Base-by-base conservation (phyloP, 768 basidiomycete genomes). In the Xerocomellus chrysenteron region DNA sequence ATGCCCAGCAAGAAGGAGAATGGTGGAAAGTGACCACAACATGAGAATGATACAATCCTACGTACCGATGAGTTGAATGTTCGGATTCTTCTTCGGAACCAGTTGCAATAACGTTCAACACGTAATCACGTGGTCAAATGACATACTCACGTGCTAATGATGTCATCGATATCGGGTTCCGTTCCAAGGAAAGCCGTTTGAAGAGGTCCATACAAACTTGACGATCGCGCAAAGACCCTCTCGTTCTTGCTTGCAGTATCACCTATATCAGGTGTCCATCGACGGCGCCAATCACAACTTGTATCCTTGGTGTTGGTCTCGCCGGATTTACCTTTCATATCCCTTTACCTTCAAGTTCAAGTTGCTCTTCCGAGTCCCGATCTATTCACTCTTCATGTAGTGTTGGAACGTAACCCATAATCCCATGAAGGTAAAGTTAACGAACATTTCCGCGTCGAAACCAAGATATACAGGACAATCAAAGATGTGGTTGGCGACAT, bases 261-360 rank as follows among this genome's bases (percentile, higher is more conserved):
- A 35, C 0, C 13, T 35, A 35, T 35, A 12, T 33, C 11, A 33
- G 11, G 5, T 28, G 28, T 6, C 28, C 6, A 28, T 28, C 28
- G 6, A 28, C 7, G 5, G 28, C 28, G 12, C 83, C 86, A 19
- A 86, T 92, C 65, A 79, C 78, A 39, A 84, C 85, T 26, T 87
- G 89, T 62, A 83, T 90, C 7, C 75, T 92, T 4, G 90, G 90
- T 19, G 84, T 88, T 36, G 92, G 91, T 40, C 82, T 92, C 57
- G 80, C 86, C 19, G 87, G 87, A 36, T 74, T 87, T 40, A 88
- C 87, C 3, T 93, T 94, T 73, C 92, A 94, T 69, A 64, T 86
- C 54, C 92, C 0, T 88, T 92, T 69, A 74, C 94, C 54, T 80
- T 87, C n/a, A n/a, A n/a, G n/a, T n/a, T n/a, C n/a, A n/a, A n/a